phyloP scores from a whole-genome alignment of 352 stramenopile genomes.

The Pythium volutum region DNA sequence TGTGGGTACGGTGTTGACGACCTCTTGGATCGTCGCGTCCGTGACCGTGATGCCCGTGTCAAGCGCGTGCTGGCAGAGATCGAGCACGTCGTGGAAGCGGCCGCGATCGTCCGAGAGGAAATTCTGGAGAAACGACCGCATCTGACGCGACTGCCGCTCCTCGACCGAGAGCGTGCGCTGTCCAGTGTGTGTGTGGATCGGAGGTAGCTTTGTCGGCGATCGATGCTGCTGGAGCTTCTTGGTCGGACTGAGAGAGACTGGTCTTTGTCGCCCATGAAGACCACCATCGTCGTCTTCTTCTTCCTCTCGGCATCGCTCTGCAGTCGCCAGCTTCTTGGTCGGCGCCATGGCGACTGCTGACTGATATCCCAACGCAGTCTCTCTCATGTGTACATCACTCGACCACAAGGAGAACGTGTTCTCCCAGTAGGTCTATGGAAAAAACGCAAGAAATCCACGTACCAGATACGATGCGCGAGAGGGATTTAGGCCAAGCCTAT shows the following conservation, averaged over 20 bases:
- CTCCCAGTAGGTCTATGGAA: background rate
- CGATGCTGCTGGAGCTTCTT: slow-evolving; percentile 11
- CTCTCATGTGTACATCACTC: background rate
- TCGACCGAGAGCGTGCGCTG: slow-evolving; percentile 35
- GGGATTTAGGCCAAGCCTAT: background rate
- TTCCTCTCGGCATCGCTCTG: slow-evolving; percentile 5
- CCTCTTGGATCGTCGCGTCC: slow-evolving; percentile 90
- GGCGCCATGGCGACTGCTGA: background rate
- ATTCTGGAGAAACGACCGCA: slow-evolving; percentile 91
- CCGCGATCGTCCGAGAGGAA: slow-evolving; percentile 82
- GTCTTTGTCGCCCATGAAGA: background rate
- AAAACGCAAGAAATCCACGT: background rate
- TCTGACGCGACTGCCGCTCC: slow-evolving; percentile 67
- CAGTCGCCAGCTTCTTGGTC: background rate
- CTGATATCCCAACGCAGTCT: background rate
- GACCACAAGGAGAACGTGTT: background rate
- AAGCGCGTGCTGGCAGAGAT: slow-evolving; percentile 83
- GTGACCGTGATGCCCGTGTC: slow-evolving; percentile 86
- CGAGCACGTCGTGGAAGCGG: slow-evolving; percentile 67
- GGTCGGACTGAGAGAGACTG: background rate
- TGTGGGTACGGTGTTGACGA: slow-evolving; percentile 68
- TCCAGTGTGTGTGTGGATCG: background rate
- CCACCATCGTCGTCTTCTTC: background rate
- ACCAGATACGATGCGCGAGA: background rate
- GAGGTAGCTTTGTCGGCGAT: background rate